Evolutionary conservation across 768 basidiomycete genomes (phyloP).

Genomic region (Cystoderma amianthinum): DNA sequence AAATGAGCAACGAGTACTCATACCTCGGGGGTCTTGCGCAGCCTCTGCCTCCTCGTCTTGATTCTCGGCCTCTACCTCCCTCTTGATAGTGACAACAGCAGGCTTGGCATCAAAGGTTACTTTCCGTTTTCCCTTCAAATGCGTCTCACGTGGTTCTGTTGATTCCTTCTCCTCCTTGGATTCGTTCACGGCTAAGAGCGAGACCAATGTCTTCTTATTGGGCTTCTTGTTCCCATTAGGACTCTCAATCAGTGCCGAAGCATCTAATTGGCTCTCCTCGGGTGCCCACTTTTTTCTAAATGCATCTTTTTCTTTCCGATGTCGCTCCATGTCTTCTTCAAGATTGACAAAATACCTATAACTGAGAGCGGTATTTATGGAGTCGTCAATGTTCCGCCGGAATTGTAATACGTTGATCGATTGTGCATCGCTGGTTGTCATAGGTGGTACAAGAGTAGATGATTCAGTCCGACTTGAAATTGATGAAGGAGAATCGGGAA

Average conservation of each 20-base stretch:
- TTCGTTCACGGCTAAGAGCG: slow-evolving; percentile 10
- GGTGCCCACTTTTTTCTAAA: slow-evolving; percentile 10
- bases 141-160: slow-evolving; percentile 18
- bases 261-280: slow-evolving; percentile 12
- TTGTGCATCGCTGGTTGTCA: slow-evolving; percentile 14
- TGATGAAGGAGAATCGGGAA: slow-evolving; percentile 14
- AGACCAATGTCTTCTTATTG: slow-evolving; percentile 11
- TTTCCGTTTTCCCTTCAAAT: slow-evolving; percentile 51
- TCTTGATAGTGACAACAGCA: slow-evolving; percentile 40
- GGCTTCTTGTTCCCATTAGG: slow-evolving; percentile 12
- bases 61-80: slow-evolving; percentile 23
- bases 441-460: slow-evolving; percentile 22
- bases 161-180: slow-evolving; percentile 11
- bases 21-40: slow-evolving; percentile 37
- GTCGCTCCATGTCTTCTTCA: slow-evolving; percentile 35
- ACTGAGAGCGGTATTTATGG: slow-evolving; percentile 36
- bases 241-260: slow-evolving; percentile 12
- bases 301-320: slow-evolving; percentile 16
- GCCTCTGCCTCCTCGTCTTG: slow-evolving; percentile 19
- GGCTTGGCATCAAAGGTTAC: slow-evolving; percentile 71
- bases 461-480: slow-evolving; percentile 19
- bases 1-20: slow-evolving; percentile 9
- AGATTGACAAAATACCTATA: slow-evolving; percentile 35
- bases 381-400: slow-evolving; percentile 28
- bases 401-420: slow-evolving; percentile 32